A percentile compares a stretch with the other conserved stretches of the same genome.
These are phyloP conservation scores for Jasminum sambac DNA, from an alignment of 257 asterid species.

Conservation along the genomic window DNA sequence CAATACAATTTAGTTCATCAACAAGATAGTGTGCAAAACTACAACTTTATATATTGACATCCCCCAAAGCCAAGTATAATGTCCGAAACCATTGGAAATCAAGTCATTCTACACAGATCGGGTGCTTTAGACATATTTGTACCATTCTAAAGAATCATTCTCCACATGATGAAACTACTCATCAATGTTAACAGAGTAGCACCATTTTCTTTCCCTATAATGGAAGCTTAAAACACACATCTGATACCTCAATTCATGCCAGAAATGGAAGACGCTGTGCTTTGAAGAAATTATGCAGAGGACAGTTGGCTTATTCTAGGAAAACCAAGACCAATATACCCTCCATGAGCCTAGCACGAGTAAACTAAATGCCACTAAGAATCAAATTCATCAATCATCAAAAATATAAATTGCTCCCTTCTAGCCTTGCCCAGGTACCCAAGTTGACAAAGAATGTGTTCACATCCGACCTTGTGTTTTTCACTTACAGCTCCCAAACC, in stretches of 20 bases:
- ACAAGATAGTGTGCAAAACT: background rate
- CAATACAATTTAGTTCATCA: background rate
- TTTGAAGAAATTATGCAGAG: background rate
- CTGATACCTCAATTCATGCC: background rate
- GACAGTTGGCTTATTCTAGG: background rate
- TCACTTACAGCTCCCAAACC: background rate
- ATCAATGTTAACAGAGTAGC: background rate
- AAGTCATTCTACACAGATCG: background rate
- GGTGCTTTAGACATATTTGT: background rate
- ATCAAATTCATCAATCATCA: background rate
- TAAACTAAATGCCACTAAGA: background rate
- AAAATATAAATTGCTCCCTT: background rate
- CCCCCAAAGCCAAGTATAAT: background rate
- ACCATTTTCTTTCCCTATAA: background rate
- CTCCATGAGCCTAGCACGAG: background rate
- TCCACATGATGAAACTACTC: background rate
- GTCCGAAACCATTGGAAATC: background rate
- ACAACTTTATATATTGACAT: background rate
- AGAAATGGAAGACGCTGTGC: background rate
- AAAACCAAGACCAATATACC: background rate
- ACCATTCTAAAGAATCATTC: background rate
- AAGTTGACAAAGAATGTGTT: background rate
- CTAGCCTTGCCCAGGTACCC: background rate
- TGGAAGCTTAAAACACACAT: background rate
- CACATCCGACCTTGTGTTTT: background rate